Base-by-base conservation (phyloP, 305 asterid genomes). In the Petunia hybrid region DNA sequence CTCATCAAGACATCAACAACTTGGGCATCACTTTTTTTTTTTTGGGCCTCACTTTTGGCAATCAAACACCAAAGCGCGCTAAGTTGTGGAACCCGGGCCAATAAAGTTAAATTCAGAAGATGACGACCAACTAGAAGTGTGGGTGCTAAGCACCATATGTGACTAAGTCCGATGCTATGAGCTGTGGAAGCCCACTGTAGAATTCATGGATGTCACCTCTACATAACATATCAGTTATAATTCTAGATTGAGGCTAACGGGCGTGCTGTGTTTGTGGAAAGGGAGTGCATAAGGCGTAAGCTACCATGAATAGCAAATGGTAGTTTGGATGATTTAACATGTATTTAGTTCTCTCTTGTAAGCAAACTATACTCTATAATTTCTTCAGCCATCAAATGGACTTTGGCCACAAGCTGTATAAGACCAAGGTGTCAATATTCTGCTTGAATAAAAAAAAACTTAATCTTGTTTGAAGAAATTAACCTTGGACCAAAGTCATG, bases 401-500 rank as follows among this genome's bases (percentile, higher is more conserved):
- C 31, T 70, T 73, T 51, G 78, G 60, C 41, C 42, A 46, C 31
- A 73, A 35, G 78, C 35, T 12, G 6, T 51, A 73, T 45, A 35
- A 31, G 45, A 35, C 35, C 35, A 35, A 73, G 14, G 45, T 6
- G 36, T 35, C 45, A 73, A 73, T 48, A 51, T 73, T 73, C 45
- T 71, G 36, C 9, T 45, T 4, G 8, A 8, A 45, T 7, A 8
- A 2, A 51, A 46, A 9, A 9, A 9, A 22, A 22, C 31, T 22
- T 22, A 22, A 22, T 22, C 31, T 22, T 22, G 31, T 22, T 22
- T 22, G 31, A 22, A 22, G 84, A 83, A 79, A 70, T 91, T 82
- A 66, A 92, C 98, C 94, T 89, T 85, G 99, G 95, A 71, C 99
- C 99, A 80, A 94, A 83, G 46, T 77, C 88, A 86, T 94, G 89